These are phyloP conservation scores for Fusarium praegraminearum DNA, from an alignment of 2,329 filamentous ascomycete genomes.

Conservation along the genomic window DNA sequence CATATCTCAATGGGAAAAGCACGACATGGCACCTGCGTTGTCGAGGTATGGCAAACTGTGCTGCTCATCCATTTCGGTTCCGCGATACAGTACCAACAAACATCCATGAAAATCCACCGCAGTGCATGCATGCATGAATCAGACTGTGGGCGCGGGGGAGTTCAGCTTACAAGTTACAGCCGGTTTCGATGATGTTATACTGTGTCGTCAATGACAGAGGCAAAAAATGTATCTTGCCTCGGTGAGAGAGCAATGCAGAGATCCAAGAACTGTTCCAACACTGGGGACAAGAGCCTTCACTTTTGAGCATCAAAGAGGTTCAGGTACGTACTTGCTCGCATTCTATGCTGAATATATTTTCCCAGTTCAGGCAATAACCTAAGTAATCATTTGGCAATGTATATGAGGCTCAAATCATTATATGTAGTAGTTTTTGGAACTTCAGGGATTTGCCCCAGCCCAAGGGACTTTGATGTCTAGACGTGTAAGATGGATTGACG, in stretches of 20 bases:
- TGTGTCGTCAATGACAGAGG: constrained; percentile 40
- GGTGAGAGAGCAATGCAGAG: constrained; percentile 8
- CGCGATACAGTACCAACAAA: constrained; percentile 42
- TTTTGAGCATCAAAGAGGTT: neutral
- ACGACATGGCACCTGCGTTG: constrained; percentile 42
- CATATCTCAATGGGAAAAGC: constrained; percentile 28
- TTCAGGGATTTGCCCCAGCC: too few relatives aligned
- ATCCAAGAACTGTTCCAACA: neutral
- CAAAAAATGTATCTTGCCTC: constrained; percentile 35
- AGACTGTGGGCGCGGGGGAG: constrained; percentile 27
- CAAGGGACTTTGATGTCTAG: too few relatives aligned
- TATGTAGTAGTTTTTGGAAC: neutral
- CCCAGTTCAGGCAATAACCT: neutral
- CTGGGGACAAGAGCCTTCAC: neutral
- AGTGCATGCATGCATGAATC: constrained; percentile 38
- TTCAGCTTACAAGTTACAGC: constrained; percentile 22
- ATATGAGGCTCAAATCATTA: neutral
- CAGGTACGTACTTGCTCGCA: neutral
- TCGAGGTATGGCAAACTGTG: constrained; percentile 38
- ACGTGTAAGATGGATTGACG: neutral
- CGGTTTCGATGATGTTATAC: constrained; percentile 36
- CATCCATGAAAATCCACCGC: constrained; percentile 8
- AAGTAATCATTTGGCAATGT: neutral
- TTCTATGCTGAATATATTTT: neutral
- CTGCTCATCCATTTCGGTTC: constrained; percentile 33